phyloP scores from a whole-genome alignment of 352 stramenopile genomes.

The Pythium angustatum region DNA sequence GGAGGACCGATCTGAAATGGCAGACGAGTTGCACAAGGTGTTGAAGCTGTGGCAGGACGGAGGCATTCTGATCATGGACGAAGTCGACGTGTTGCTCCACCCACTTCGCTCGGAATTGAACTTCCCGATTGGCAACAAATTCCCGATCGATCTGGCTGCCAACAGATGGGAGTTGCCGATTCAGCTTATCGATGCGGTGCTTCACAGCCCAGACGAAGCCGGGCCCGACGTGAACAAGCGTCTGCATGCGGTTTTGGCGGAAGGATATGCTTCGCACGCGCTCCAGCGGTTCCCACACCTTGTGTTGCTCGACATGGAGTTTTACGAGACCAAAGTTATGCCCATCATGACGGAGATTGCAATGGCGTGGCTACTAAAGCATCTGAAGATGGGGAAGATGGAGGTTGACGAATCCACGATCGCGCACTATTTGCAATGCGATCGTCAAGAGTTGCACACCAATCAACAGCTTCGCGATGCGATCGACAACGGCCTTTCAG shows the following conservation, averaged over 20 bases:
- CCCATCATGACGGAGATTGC: constrained; percentile 91
- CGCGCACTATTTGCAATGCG: constrained; percentile 68
- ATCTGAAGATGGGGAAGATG: constrained; percentile 94
- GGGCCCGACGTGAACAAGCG: constrained; percentile 34
- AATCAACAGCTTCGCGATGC: constrained; percentile 77
- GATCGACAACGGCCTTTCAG: constrained; percentile 70
- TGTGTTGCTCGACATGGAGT: constrained; percentile 96
- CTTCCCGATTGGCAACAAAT: constrained; percentile 92
- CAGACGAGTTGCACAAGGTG: constrained; percentile 88
- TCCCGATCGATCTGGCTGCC: constrained; percentile 86
- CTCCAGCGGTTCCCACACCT: constrained; percentile 98
- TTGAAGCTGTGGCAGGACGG: constrained; percentile 92
- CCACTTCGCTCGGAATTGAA: constrained; percentile 90
- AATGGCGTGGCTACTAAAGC: constrained; percentile 80
- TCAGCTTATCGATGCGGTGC: constrained; percentile 95
- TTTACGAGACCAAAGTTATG: constrained; percentile 94
- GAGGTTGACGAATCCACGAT: constrained; percentile 80
- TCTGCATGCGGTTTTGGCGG: constrained; percentile 89
- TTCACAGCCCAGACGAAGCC: constrained; percentile 31
- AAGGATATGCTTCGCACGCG: constrained; percentile 92
- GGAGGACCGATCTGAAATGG: constrained; percentile 85
- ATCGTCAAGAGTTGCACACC: constrained; percentile 59
- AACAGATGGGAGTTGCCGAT: constrained; percentile 93
- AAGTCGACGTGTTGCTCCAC: constrained; percentile 92
- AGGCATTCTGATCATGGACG: constrained; percentile 93